Base-by-base conservation (phyloP, 2,329 filamentous ascomycete species). In the Xylariaceae sp. region DNA sequence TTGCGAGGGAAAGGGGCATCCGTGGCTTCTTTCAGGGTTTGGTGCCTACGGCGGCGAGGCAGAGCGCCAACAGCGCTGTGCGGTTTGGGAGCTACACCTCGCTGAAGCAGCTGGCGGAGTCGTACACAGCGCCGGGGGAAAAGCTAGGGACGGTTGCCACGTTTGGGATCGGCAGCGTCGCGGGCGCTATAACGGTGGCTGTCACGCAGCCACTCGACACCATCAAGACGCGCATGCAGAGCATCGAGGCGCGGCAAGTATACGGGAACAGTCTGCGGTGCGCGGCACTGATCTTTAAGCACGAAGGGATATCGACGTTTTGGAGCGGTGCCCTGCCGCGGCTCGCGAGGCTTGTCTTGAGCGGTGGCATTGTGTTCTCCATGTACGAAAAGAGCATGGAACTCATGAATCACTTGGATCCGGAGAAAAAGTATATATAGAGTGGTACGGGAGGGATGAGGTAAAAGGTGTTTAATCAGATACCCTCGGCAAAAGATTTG, bases 371-470 rank as follows among this genome's bases (percentile, higher is more conserved):
- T 67, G 94, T 99, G 33, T 99, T 99, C 69, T 95, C 94, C 18
- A 95, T 97, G 87, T 94, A 97, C 71, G 93, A 97, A 77, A 97
- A 97, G 82, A 89, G 88, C 54, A 97, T 97, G 79, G 93, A 97
- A 47, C 66, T 92, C 53, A 85, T 99, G 78, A 84, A 91, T 65
- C 79, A 71, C 67, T 54, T 92, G 46, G 94, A 99, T 70, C 94
- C 94, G 0, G 83, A 95, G 66, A 85, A 86, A 68, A 88, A 81
- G 70, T 97, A 95, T 69, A 83, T 97, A 59, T 95, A 77, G 67
- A 51, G 20, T 6, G 24, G 5, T 11, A 30, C 55, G 27, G n/a
- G 45, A 20, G 20, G 16, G 15, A 11, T 5, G 3, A 23, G 23
- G 6, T 20, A 42, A 15, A 33, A 48, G 36, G 30, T 35, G 32